phyloP scores from a whole-genome alignment of 495 filamentous ascomycete genomes.

The Usnea hakonensis region DNA sequence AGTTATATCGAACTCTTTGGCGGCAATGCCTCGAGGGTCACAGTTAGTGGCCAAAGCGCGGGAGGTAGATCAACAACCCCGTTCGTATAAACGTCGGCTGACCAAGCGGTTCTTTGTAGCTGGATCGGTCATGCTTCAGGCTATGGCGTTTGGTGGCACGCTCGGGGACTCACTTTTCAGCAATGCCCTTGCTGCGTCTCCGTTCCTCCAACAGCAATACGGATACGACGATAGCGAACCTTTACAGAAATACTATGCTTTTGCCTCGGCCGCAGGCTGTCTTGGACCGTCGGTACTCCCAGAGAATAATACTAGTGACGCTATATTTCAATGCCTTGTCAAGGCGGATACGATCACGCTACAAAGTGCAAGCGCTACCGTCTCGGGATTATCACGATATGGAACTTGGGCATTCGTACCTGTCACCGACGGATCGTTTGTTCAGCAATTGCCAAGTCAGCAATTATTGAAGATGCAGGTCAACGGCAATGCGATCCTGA shows the following conservation, averaged over 20 bases:
- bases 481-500: conserved; percentile 45
- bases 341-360: conserved; percentile 41
- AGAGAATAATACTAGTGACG: conserved; percentile 23
- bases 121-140: conserved; percentile 44
- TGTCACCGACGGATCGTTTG: conserved; percentile 53
- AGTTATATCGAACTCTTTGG: conserved; percentile 44
- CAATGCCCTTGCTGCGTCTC: conserved; percentile 44
- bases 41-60: conserved; percentile 47
- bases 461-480: conserved; percentile 44
- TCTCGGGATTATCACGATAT: conserved; percentile 39
- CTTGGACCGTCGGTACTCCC: conserved; percentile 16
- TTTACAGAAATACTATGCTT: conserved; percentile 46
- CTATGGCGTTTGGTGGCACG: conserved; percentile 45
- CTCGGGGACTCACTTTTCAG: conserved; percentile 32
- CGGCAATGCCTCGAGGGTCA: conserved; percentile 44
- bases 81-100: background rate
- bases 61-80: conserved; percentile 29
- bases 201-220: conserved; percentile 45
- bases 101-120: background rate
- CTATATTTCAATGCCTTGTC: conserved; percentile 51
- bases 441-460: conserved; percentile 44
- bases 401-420: conserved; percentile 55
- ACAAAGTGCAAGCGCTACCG: conserved; percentile 46
- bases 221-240: conserved; percentile 45
- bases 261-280: conserved; percentile 48